Evolutionary conservation across 345 rosid genomes (phyloP).

Genomic region (Populus alba): DNA sequence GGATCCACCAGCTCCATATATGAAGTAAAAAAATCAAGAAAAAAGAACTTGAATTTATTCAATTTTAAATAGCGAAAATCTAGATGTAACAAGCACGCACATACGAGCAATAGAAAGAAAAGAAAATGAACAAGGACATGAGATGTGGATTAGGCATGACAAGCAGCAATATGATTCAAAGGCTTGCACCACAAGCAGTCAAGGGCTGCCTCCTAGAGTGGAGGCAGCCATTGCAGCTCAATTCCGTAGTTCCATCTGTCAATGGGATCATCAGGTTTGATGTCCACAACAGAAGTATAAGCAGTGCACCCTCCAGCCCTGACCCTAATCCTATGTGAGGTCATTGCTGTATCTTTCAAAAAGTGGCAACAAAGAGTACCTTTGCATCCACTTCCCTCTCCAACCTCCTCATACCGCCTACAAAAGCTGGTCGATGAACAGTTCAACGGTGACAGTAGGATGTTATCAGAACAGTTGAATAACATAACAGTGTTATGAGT

Average conservation of each 20-base stretch:
- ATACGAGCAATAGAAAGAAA: not conserved
- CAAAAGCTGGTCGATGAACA: slow-evolving; percentile 51
- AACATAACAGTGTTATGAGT: slow-evolving; percentile 54
- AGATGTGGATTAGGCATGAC: not conserved
- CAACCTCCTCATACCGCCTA: slow-evolving; percentile 40
- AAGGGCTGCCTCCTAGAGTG: slow-evolving; percentile 19
- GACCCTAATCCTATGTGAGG: slow-evolving; percentile 46
- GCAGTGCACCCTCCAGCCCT: slow-evolving; percentile 59
- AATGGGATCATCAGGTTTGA: slow-evolving; percentile 24
- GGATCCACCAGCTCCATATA: no score
- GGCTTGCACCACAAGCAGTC: not conserved
- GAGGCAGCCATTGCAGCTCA: slow-evolving; percentile 60
- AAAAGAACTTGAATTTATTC: not conserved
- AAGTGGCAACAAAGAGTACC: slow-evolving; percentile 60
- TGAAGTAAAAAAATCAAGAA: not conserved
- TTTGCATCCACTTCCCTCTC: slow-evolving; percentile 36
- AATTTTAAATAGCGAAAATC: not conserved
- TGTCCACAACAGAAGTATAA: slow-evolving; percentile 45
- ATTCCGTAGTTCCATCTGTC: slow-evolving; percentile 50
- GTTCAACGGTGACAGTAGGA: slow-evolving; percentile 49
- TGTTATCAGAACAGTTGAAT: slow-evolving; percentile 46
- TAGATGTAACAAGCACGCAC: not conserved
- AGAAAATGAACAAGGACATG: not conserved
- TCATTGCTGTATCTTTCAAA: slow-evolving; percentile 59
- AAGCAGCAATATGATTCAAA: not conserved